Conservation (phyloP, 1,284 basidiomycete species). For the Malassezia dermatis region DNA sequence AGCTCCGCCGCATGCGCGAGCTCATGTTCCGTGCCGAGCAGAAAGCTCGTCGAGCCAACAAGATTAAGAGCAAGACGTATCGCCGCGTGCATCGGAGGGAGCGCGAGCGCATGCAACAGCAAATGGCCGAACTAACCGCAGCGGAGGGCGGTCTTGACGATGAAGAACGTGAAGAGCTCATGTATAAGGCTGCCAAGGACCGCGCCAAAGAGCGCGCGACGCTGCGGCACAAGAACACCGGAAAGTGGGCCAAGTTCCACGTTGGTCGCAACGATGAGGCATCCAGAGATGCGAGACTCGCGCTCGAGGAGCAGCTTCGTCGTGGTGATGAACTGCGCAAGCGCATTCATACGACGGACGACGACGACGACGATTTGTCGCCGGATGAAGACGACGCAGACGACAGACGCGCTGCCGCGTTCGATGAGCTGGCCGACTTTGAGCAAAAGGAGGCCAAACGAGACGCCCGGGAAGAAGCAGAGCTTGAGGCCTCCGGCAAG, state of each 20-base stretch:
- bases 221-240: constrained; percentile 47
- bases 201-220: constrained; percentile 41
- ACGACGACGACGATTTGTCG: constrained; percentile 20
- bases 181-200: constrained; percentile 63
- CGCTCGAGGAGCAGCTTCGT: constrained; percentile 35
- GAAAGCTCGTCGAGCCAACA: constrained; percentile 78
- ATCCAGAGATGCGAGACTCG: constrained; percentile 30
- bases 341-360: constrained; percentile 28
- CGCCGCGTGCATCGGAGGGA: constrained; percentile 73
- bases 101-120: constrained; percentile 53
- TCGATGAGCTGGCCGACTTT: constrained; percentile 31
- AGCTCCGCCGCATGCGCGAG: constrained; percentile 78
- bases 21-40: constrained; percentile 86
- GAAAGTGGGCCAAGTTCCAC: constrained; percentile 43
- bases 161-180: constrained; percentile 51
- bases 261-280: constrained; percentile 24
- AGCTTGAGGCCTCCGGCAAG: constrained; percentile 23
- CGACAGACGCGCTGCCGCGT: constrained; percentile 12
- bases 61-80: constrained; percentile 93
- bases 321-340: constrained; percentile 26
- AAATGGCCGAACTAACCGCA: constrained; percentile 48
- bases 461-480: constrained; percentile 19
- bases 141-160: constrained; percentile 26
- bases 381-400: constrained; percentile 11
- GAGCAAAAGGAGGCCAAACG: constrained; percentile 22